These are phyloP conservation scores for Drechslerella dactyloides DNA, from an alignment of 2,329 filamentous ascomycete genomes.

Conservation along the genomic window DNA sequence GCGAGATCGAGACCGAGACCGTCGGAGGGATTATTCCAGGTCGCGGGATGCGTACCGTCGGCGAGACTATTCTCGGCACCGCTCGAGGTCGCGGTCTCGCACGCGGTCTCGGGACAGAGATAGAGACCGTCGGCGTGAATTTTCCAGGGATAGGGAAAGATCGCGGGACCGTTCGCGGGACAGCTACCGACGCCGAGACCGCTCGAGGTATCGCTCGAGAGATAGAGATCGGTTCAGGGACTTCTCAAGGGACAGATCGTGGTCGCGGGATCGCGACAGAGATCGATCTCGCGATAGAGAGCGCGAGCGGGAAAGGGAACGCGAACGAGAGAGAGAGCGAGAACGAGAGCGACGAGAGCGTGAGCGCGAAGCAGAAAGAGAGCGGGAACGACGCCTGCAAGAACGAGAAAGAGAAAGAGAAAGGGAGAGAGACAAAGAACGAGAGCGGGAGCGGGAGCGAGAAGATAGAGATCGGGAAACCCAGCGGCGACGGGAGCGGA, in stretches of 20 bases:
- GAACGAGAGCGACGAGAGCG: constrained; percentile 30
- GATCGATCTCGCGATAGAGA: constrained; percentile 36
- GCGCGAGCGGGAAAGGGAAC: constrained; percentile 25
- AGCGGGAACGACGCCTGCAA: constrained; percentile 22
- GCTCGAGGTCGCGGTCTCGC: constrained; percentile 27
- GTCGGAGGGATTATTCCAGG: constrained; percentile 24
- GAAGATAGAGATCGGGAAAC: constrained; percentile 30
- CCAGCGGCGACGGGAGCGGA: constrained; percentile 23
- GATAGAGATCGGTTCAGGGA: constrained; percentile 1
- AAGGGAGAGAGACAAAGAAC: constrained; percentile 22
- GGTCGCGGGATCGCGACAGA: constrained; percentile 31
- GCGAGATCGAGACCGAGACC: constrained; percentile 29
- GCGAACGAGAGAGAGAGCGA: constrained; percentile 31
- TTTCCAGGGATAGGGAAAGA: constrained; percentile 26
- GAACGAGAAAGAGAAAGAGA: constrained; percentile 28
- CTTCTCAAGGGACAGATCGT: constrained; percentile 19
- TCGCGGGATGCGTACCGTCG: constrained; percentile 21
- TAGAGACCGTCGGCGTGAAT: constrained; percentile 21
- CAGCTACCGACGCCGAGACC: constrained; percentile 16
- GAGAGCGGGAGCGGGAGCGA: constrained; percentile 18
- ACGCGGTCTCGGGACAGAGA: constrained; percentile 36
- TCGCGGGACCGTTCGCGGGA: constrained; percentile 39
- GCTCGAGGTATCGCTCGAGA: constrained; percentile 28
- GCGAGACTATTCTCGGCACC: constrained; percentile 23
- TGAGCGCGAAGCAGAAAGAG: constrained; percentile 36